Evolutionary conservation across 106 monocot genomes (phyloP), one percentile per base, ranked within the genome.

Genomic region (Dendrobium nobile): DNA sequence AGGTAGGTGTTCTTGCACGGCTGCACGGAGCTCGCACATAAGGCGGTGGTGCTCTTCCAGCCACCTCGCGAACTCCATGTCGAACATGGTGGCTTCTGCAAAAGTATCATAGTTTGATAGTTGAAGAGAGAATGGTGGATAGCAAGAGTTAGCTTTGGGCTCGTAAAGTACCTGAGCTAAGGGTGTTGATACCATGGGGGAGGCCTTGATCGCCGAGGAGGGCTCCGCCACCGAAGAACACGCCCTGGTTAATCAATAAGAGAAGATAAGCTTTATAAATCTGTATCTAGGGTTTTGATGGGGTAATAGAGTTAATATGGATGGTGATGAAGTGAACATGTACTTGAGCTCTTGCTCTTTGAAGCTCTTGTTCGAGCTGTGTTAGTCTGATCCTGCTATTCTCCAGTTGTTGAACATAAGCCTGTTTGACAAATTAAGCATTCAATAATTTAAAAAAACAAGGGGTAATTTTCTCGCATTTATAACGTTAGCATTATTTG

Each of bases 331-430:
- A 47, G 27, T 47, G 22, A 22, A 15, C 16, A 27, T 81, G 40
- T 67, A 90, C 92, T 87, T 92, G 92, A 61, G 86, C 26, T 86
- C 89, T 91, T 54, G 89, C 86, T 61, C 85, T 90, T 67, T 94
- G 94, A 72, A 94, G 86, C 47, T 94, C 91, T 72, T 89, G 94
- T 70, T 94, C 91, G 4, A 94, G 77, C 79, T 94, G 94, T 43
- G 85, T 81, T 48, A 94, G 85, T 76, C 85, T 91, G 56, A 94
- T 85, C 77, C 89, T 94, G 54, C 94, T 91, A 15, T 86, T 61
- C 83, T 94, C 94, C 67, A 94, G 82, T 77, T 91, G 89, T 61
- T 94, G 94, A 47, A 94, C 88, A 80, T 94, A 94, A 73, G 91
- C 93, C 93, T 93, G 85, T 85, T 55, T 10, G 15, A 51, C 15